Conservation (phyloP, 805 yeast genomes). For the Saccharomycopsis capsularis region DNA sequence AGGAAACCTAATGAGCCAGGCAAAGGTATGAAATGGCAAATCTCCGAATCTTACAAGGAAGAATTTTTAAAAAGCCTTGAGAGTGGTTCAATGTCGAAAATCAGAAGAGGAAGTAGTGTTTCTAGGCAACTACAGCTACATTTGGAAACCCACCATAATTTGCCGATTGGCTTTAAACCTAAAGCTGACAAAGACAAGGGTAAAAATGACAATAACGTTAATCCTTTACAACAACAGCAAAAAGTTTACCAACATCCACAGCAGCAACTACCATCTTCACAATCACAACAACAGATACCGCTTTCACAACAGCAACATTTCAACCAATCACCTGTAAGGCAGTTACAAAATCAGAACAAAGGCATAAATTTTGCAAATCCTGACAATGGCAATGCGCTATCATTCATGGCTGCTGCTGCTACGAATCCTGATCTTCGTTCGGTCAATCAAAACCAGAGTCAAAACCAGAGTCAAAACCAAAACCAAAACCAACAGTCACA, state of each 20-base stretch:
- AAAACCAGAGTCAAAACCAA: conserved; percentile 9
- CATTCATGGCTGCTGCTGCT: conserved; percentile 29
- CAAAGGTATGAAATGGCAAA: conserved; percentile 99
- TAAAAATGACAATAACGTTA: background rate
- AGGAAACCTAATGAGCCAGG: conserved; percentile 95
- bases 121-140: conserved; percentile 75
- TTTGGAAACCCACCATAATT: conserved; percentile 39
- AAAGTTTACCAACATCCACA: background rate
- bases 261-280: background rate
- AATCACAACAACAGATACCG: background rate
- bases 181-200: background rate
- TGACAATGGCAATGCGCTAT: conserved; percentile 30
- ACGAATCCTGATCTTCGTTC: conserved; percentile 24
- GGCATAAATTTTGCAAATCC: background rate
- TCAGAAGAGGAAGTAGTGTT: conserved; percentile 74
- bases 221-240: background rate
- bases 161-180: conserved; percentile 28
- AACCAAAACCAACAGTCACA: no score
- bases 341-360: background rate
- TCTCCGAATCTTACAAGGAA: conserved; percentile 71
- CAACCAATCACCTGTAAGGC: no score
- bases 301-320: background rate
- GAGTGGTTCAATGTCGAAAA: conserved; percentile 65
- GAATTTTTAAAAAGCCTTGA: conserved; percentile 79
- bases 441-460: conserved; percentile 33